phyloP scores from a whole-genome alignment of 2,329 filamentous ascomycete species.

The Knufia petricola region DNA sequence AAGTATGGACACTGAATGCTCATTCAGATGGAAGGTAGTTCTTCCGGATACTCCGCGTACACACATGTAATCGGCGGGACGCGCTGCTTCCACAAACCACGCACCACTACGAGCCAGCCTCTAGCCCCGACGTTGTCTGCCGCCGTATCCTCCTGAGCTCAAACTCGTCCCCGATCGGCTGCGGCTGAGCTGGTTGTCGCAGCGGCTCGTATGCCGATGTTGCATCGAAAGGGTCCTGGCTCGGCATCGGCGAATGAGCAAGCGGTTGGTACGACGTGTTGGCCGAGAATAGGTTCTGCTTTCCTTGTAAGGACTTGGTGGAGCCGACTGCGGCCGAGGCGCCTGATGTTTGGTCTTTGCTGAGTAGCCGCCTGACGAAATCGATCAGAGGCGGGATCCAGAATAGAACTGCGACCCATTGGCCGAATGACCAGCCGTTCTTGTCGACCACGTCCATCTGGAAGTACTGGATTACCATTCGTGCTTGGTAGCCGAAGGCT shows the following conservation, averaged over 20 bases:
- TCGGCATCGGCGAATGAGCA: not conserved
- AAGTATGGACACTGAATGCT: no score
- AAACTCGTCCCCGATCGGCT: not conserved
- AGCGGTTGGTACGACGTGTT: not conserved
- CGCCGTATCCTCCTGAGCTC: not conserved
- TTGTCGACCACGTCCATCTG: not conserved
- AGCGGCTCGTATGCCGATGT: not conserved
- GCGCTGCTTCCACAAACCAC: no score
- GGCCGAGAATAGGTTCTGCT: not conserved
- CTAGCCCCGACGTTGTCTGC: not conserved
- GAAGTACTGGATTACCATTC: not conserved
- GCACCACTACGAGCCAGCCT: not conserved
- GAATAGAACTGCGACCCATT: not conserved
- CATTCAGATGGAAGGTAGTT: no score
- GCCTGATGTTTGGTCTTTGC: not conserved
- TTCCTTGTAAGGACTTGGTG: not conserved
- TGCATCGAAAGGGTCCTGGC: not conserved
- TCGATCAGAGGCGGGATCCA: not conserved
- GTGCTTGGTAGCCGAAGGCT: conserved; percentile 1
- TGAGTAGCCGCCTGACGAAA: not conserved
- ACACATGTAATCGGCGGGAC: no score
- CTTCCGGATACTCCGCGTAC: no score
- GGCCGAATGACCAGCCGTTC: not conserved
- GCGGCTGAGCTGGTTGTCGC: not conserved
- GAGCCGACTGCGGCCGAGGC: not conserved